A percentile compares a stretch with the other conserved stretches of the same genome.
Conservation (phyloP, 768 basidiomycete genomes). For the Albatrellus ellisii region DNA sequence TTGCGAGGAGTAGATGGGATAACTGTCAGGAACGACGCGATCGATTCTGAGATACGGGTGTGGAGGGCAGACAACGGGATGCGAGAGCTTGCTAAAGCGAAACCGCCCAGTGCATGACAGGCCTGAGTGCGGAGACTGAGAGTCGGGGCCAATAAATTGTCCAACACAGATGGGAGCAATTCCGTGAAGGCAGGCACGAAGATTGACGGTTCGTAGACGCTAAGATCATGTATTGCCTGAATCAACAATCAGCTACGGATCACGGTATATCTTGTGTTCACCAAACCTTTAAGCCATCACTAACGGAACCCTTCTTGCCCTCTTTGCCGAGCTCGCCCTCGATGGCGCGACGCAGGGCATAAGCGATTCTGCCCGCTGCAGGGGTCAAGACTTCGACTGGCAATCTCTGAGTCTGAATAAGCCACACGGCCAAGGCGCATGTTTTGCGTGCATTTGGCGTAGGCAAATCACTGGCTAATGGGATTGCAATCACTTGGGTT, state of each 20-base stretch:
- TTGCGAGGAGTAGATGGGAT: constrained; percentile 15
- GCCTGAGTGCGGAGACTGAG: constrained; percentile 57
- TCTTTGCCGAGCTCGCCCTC: constrained; percentile 81
- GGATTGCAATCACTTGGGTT: constrained; percentile 55
- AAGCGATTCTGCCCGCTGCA: constrained; percentile 53
- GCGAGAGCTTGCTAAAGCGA: constrained; percentile 39
- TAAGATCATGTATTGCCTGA: constrained; percentile 65
- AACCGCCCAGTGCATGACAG: constrained; percentile 61
- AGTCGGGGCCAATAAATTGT: constrained; percentile 50
- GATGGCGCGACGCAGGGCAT: constrained; percentile 61
- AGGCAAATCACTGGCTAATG: constrained; percentile 52
- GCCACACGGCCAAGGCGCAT: constrained; percentile 62
- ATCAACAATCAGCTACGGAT: constrained; percentile 6
- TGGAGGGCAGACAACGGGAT: constrained; percentile 37
- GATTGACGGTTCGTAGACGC: constrained; percentile 43
- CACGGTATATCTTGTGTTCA: background rate
- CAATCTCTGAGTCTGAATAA: constrained; percentile 59
- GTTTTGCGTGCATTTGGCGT: constrained; percentile 84
- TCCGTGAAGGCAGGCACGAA: constrained; percentile 58
- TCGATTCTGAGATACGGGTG: constrained; percentile 35
- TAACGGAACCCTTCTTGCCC: constrained; percentile 74
- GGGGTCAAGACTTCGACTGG: constrained; percentile 47
- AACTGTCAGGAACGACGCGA: constrained; percentile 35
- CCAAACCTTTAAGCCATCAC: constrained; percentile 64
- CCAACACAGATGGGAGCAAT: constrained; percentile 48